Base-by-base conservation (phyloP, 768 basidiomycete genomes). In the Lactifluus volemus region DNA sequence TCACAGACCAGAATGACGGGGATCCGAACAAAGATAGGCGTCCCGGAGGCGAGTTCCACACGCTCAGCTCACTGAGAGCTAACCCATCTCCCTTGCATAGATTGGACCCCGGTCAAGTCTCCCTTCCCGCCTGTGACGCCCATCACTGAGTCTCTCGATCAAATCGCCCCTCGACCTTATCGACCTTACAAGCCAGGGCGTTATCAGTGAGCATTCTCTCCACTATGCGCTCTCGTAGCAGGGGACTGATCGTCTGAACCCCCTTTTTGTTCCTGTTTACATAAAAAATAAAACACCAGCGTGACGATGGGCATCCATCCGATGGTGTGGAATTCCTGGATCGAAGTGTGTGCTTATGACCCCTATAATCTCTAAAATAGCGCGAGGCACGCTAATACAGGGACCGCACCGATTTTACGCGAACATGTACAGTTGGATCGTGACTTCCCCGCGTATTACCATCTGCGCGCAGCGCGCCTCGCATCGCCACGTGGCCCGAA, bases 321-420 rank as follows among this genome's bases (percentile, higher is more conserved):
- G 52, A 87, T 89, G 85, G 75, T 74, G 9, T 89, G 84, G 83
- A 77, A 78, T 44, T 81, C 85, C 55, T 89, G 87, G 88, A 82
- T 89, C 49, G 84, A 88, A 74, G 84, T 83, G 62, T n/a, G 70
- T 39, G 11, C 17, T 8, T 47, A 47, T 25, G 21, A 10, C 45
- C 15, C 15, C 53, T 30, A 11, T 47, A 21, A 47, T 51, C 32
- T 14, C 36, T 17, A 14, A n/a, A 10, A 55, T 30, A 29, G 11
- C 39, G 36, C 39, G 36, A 30, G 34, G 10, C 12, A 29, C 19
- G 34, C 10, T 4, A 25, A 21, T 19, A 17, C 11, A 32, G 25
- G 19, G 30, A 17, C n/a, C 51, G 12, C 51, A 48, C 44, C 44
- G 17, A 44, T 44, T 17, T 44, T 44, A 8, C 45, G 21, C 21